Base-by-base conservation (phyloP, 179 eudicot species). In the Beta corolliflora region DNA sequence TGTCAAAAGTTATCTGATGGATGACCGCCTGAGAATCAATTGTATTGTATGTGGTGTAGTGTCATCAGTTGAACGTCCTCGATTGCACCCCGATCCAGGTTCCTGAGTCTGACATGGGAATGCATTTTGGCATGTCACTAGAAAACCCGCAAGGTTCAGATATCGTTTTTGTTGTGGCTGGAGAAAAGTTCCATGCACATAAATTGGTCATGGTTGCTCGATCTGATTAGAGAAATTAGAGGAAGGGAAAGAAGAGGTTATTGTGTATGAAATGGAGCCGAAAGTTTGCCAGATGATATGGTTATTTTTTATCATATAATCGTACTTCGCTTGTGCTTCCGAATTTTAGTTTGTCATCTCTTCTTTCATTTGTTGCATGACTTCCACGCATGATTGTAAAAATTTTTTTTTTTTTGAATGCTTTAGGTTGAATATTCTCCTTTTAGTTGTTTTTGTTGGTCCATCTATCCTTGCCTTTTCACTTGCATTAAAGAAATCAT, bases 11-110 rank as follows among this genome's bases (percentile, higher is more conserved):
- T 94, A 88, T 87, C 98, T 95, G 15, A 91, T 89, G 87, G 94
- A 94, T 82, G 99, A 94, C 85, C 94, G 97, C 86, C 86, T 95
- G 87, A 95, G 89, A 83, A 91, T 94, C 69, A 91, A 94, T 81
- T 94, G 99, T 79, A 94, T 96, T 68, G 99, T 95, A 74, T 98
- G 98, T 83, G 99, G 91, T 79, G 98, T 95, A 76, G 92, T 92
- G 76, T 95, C 99, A 78, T 92, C 89, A 44, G 91, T 91, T 79
- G 95, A 92, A 81, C 90, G 92, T 83, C 89, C 95, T 64, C 88
- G 94, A 80, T 76, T 90, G 84, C 95, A 88, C 77, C 29, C 91
- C 93, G n/a, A 91, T 92, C 66, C 89, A 88, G 84, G 95, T 95
- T 77, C 99, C 99, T 71, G 93, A 94, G 71, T 94, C 97, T 65